Evolutionary conservation across 371 early-diverging fungal species (phyloP), one percentile per base, ranked within the genome.

Genomic region (Syncephalastrum racemosum): DNA sequence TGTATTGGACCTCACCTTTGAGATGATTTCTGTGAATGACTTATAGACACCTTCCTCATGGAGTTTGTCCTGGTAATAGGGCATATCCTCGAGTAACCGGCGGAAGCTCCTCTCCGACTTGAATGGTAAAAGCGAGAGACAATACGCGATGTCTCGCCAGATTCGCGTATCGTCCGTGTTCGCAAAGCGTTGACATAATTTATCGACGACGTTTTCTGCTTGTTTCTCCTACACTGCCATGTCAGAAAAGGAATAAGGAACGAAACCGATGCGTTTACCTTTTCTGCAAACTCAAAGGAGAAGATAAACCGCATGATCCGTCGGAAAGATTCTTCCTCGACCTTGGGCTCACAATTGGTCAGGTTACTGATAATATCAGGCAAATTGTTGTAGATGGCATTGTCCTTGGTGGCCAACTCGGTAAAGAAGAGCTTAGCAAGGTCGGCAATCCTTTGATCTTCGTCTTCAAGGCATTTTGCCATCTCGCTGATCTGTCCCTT

Each of bases 401-500:
- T 95, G 67, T 98, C 99, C 69, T 98, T 98, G 44, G 90, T 85
- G 0, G 95, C 85, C 54, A 98, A 71, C 67, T 98, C 99, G 8
- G 93, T 87, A 68, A 98, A 98, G 83, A 98, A 98, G 47, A 96
- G 79, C 39, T 90, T 91, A 2, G 96, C 91, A 53, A 97, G 79
- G 59, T 95, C 94, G 10, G 89, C 84, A 46, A 98, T 95, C 4
- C 95, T 83, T 39, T 70, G 75, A 63, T 97, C 96, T 7, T 77
- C 72, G 67, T 96, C 95, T 53, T 92, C 93, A 7, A 98, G 77
- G 57, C 97, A 96, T 65, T 94, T 93, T 2, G 97, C 97, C 91
- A 98, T 94, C 62, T 97, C 95, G 59, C 93, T 90, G 42, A 98
- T 82, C 62, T 97, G 96, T 5, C 98, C 97, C 70, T 97, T 98